These are phyloP conservation scores for Cladorrhinum sp. DNA, from an alignment of 2,329 filamentous ascomycete genomes.

Conservation along the genomic window DNA sequence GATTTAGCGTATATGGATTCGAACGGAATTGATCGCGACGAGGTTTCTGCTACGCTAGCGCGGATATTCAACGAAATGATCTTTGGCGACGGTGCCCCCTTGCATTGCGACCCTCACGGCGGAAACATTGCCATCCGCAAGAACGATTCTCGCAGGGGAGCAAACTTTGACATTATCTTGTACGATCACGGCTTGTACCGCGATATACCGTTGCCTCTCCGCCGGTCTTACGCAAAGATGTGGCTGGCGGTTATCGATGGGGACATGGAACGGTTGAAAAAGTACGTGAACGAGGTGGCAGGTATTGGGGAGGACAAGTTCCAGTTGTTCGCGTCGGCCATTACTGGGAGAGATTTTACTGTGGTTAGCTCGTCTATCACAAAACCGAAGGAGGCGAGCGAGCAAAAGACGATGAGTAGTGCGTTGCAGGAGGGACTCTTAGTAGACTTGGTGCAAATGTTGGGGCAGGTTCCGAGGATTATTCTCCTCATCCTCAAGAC, in stretches of 20 bases:
- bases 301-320: conserved; percentile 88
- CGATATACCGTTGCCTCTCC: conserved; percentile 75
- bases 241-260: conserved; percentile 95
- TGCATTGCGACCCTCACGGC: conserved; percentile 96
- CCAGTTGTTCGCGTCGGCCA: conserved; percentile 90
- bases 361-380: conserved; percentile 63
- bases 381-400: conserved; percentile 62
- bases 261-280: conserved; percentile 80
- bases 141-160: conserved; percentile 55
- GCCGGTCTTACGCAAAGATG: conserved; percentile 89
- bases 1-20: conserved; percentile 83
- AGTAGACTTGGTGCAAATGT: conserved; percentile 80
- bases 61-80: conserved; percentile 99
- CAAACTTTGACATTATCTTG: conserved; percentile 92
- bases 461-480: conserved; percentile 85
- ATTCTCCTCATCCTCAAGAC: conserved; percentile 96
- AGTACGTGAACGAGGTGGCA: conserved; percentile 84
- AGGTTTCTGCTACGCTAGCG: conserved; percentile 87
- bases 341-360: conserved; percentile 87
- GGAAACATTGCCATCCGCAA: conserved; percentile 92
- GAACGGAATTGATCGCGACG: conserved; percentile 87
- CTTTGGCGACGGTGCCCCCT: conserved; percentile 79
- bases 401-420: conserved; percentile 82
- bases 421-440: conserved; percentile 86
- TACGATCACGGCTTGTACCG: conserved; percentile 98